Base-by-base conservation (phyloP, 2,329 filamentous ascomycete species). In the Elsinoe necatrix region DNA sequence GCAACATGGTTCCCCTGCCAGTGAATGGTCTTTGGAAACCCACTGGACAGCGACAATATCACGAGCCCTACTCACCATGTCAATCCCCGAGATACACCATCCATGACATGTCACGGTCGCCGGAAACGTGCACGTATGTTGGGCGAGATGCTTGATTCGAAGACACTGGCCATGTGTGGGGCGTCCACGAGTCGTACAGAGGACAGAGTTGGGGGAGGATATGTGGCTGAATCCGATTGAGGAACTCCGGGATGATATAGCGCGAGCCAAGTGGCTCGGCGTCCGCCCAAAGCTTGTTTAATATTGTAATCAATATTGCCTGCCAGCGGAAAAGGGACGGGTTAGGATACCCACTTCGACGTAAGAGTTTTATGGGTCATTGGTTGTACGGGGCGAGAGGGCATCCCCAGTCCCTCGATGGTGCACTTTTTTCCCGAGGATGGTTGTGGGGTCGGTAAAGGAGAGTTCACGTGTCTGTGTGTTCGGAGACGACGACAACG, bases 111-210 rank as follows among this genome's bases (percentile, higher is more conserved):
- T 20, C 11, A 31, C 18, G 25, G 23, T 50, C 45, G 45, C 45
- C 45, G 45, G 45, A 31, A 50, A 50, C 45, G 29, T 31, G 25
- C 20, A 50, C 25, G 21, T 18, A 31, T 50, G 45, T 31, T 6
- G 25, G 23, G 7, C 18, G 14, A 25, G 14, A 9, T 16, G n/a
- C 9, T 31, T 50, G 45, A 50, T 50, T 50, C 45, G 45, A 50
- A 50, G 45, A 43, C 21, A 43, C 14, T 31, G 45, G 16, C 45
- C 45, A 31, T 50, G 45, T 45, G 45, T 50, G 45, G 45, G 25
- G 11, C 45, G 23, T 34, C 27, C 45, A 20, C 45, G 45, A 50
- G 45, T 50, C 45, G 45, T 31, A 31, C 25, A 50, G 14, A 18
- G 7, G n/a, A 29, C 23, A 25, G 14, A 31, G 25, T 2, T 18